Base-by-base conservation (phyloP, 306 rosid species). In the Amphicarpaea edgeworthii region DNA sequence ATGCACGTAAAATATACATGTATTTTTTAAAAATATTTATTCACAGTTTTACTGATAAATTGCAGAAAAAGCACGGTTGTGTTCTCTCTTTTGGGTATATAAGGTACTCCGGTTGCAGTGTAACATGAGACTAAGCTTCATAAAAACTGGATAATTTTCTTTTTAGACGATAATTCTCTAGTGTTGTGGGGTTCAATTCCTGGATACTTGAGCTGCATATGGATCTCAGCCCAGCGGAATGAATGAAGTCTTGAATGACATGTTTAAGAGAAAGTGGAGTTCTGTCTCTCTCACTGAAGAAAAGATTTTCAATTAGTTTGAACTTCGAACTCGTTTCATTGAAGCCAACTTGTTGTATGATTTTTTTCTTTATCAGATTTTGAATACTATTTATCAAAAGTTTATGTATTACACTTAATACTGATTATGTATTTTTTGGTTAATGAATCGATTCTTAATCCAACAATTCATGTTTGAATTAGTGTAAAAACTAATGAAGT, bases 91-190 rank as follows among this genome's bases (percentile, higher is more conserved):
- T 30, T 47, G 45, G 45, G 21, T 32, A 0, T 32, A 0, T 60
- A 61, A 61, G 68, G n/a, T n/a, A n/a, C n/a, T n/a, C n/a, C n/a
- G n/a, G 14, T 61, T 61, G 24, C 37, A 30, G 37, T 30, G 37
- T 30, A 30, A 30, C 37, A 17, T 50, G 20, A 50, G 23, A 7
- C 11, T 24, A 24, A n/a, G n/a, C n/a, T n/a, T n/a, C n/a, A n/a
- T n/a, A n/a, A n/a, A n/a, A n/a, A n/a, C n/a, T n/a, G n/a, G n/a
- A n/a, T n/a, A n/a, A n/a, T n/a, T n/a, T n/a, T n/a, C n/a, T n/a
- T n/a, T 28, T 28, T 3, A 28, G 30, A 28, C 3, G 30, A 4
- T 28, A 28, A 28, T 38, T 38, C 42, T 5, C 7, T 38, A 38
- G 11, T 38, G 42, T 38, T 38, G 38, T 32, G 38, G 38, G 38